Evolutionary conservation across 2,329 filamentous ascomycete genomes (phyloP).

Genomic region (Paraphaeosphaeria sporulosa): DNA sequence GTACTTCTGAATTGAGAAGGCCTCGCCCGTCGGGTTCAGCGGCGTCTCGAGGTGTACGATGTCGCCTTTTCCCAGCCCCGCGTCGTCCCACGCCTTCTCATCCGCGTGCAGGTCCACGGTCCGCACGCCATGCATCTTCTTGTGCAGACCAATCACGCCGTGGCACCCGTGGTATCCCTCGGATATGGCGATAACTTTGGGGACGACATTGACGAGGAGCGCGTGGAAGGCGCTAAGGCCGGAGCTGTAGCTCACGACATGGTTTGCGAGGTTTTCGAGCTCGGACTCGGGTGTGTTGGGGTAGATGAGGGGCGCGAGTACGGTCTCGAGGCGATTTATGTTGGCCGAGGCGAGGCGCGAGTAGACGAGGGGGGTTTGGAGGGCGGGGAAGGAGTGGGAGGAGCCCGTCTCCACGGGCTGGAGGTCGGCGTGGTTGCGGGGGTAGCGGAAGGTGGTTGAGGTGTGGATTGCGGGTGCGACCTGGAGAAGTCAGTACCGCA

Average conservation of each 20-base stretch:
- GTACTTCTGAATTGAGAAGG: constrained; percentile 74
- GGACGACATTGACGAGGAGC: constrained; percentile 82
- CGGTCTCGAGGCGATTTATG: constrained; percentile 81
- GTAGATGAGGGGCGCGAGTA: constrained; percentile 76
- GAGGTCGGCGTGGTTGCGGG: constrained; percentile 72
- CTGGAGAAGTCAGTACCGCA: background rate
- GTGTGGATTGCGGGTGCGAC: constrained; percentile 88
- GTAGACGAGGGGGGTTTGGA: constrained; percentile 66
- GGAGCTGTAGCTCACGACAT: constrained; percentile 78
- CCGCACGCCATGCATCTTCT: constrained; percentile 77
- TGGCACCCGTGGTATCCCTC: constrained; percentile 94
- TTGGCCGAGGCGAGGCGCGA: constrained; percentile 81
- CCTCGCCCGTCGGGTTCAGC: constrained; percentile 87
- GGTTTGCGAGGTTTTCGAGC: constrained; percentile 45
- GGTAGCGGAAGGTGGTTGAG: constrained; percentile 90
- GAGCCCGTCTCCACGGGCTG: constrained; percentile 49
- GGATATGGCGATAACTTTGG: constrained; percentile 80
- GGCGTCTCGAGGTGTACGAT: constrained; percentile 93
- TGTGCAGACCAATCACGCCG: constrained; percentile 77
- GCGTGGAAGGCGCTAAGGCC: constrained; percentile 91
- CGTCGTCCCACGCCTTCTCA: constrained; percentile 65
- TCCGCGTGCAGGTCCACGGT: constrained; percentile 69
- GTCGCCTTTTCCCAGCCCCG: constrained; percentile 77
- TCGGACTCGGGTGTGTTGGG: constrained; percentile 49
- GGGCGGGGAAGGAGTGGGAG: constrained; percentile 51